Base-by-base conservation (phyloP, 1,284 basidiomycete genomes). In the Cystobasidiaceae sp. region DNA sequence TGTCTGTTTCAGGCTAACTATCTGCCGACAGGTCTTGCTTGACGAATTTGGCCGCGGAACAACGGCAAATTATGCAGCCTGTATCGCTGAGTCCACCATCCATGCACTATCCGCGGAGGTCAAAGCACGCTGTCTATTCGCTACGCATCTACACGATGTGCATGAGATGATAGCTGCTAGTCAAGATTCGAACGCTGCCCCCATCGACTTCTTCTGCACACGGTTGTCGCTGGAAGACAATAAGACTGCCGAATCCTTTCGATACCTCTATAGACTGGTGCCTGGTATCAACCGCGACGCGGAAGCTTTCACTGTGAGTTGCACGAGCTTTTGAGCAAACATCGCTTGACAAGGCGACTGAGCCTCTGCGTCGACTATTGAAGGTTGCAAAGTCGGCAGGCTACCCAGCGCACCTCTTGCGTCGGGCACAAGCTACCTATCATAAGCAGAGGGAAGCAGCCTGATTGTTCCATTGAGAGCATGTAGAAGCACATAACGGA, bases 21-120 rank as follows among this genome's bases (percentile, higher is more conserved):
- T 27, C 15, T 6, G 33, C 39, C n/a, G n/a, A n/a, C 65, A 90
- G 89, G 89, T 96, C 19, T 93, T 97, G 70, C 93, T 97, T 89
- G 93, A 97, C 75, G 94, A 98, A 78, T 89, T 98, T 19, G 94
- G 94, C 2, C 81, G 94, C 70, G 94, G 94, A 21, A 98, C 96
- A 2, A 93, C 92, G 0, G 86, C 93, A 4, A 83, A 86, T 63
- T 93, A 97, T 70, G 94, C 96, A 3, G 78, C 97, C 17, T 88
- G 93, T 0, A 91, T 98, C 49, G 93, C 93, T 0, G 97, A 91
- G 75, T 89, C 91, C 0, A 86, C 92, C 1, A 80, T 96, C 13
- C 85, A 93, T 73, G 86, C 94, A 73, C 82, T 98, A 15, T 79
- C 88, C 45, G 78, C 81, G 17, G 78, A 83, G n/a, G 92, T 90